Evolutionary conservation across 495 filamentous ascomycete genomes (phyloP), one percentile per base, ranked within the genome.

Genomic region (Hypoxylon fragiforme): DNA sequence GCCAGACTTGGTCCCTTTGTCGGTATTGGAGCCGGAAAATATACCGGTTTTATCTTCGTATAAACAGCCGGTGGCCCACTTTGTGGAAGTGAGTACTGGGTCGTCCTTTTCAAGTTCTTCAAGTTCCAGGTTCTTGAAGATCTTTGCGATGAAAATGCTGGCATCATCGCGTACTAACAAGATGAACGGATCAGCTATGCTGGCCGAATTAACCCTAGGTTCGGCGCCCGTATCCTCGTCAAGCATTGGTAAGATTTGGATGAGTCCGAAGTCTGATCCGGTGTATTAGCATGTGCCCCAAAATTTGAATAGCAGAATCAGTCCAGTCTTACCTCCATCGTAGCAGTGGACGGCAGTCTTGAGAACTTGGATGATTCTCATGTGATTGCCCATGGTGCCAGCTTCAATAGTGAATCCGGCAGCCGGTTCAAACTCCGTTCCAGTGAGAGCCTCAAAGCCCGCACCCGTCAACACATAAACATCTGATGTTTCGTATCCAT

Each of bases 371-470:
- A 97, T 82, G 38, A 97, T 82, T 41, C 89, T 82, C 50, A 77
- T 87, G 26, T 84, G 84, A 39, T 79, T 80, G 7, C 86, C 87
- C 53, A 97, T 79, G 5, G 83, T 84, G 22, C 88, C 87, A 20
- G 91, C 85, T 51, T 95, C 87, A 46, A 97, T 75, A 0, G 92
- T 95, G 30, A 83, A 77, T 28, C 90, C 91, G 42, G 84, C 87
- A 57, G 92, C 92, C 4, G 85, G 82, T 51, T 97, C 95, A 66
- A 97, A 96, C 42, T 97, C 94, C 0, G 90, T 85, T 16, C 80
- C 85, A 1, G 72, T 75, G 1, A 86, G 72, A 21, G 85, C 81
- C 67, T 87, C 85, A 54, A 91, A 82, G 5, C 79, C 79, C 15
- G 80, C 79, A 3, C 79, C 72, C 1, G 82, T 85, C 30, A 88